Base-by-base conservation (phyloP, 2,329 filamentous ascomycete species). In the Curvularia lunata region DNA sequence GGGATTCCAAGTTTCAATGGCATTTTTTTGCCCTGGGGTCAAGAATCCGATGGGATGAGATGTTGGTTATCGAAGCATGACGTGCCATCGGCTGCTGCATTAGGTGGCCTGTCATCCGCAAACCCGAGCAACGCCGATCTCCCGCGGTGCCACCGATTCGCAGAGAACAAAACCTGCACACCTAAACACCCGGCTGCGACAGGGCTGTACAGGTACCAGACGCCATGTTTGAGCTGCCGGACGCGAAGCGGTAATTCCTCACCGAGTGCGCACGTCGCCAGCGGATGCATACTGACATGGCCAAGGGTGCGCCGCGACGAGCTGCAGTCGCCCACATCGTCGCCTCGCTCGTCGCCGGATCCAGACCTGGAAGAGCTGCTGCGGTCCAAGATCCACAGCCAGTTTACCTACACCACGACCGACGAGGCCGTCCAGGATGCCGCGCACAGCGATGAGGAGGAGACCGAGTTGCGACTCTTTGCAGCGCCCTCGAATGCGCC, bases 381-480 rank as follows among this genome's bases (percentile, higher is more conserved):
- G 28, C 72, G 70, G 27, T 64, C 67, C 18, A 69, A 59, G n/a
- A 49, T 67, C 7, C 56, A 61, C 38, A 50, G 59, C 49, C 63
- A 73, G 25, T 74, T 65, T 45, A 62, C 63, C 13, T 75, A 69
- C 53, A 69, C 68, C 9, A 58, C 62, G 8, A 41, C 56, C 38
- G 45, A 62, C 4, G 9, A 56, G 7, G 32, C 59, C 8, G 18
- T n/a, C 25, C 38, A 54, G 13, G 46, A 61, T 37, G 52, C 40
- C 18, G 58, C 23, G 8, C 54, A 53, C 12, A 64, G 58, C 27
- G 66, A 71, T 37, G 63, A 70, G 5, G 73, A 75, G 2, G 74
- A 75, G 55, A 58, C 65, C 2, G 75, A 77, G 62, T 62, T 77
- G 45, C 65, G 69, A 2, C 70, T 77, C 18, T 77, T 77, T 52